phyloP scores from a whole-genome alignment of 2,329 filamentous ascomycete species.

The Fusarium sp. region DNA sequence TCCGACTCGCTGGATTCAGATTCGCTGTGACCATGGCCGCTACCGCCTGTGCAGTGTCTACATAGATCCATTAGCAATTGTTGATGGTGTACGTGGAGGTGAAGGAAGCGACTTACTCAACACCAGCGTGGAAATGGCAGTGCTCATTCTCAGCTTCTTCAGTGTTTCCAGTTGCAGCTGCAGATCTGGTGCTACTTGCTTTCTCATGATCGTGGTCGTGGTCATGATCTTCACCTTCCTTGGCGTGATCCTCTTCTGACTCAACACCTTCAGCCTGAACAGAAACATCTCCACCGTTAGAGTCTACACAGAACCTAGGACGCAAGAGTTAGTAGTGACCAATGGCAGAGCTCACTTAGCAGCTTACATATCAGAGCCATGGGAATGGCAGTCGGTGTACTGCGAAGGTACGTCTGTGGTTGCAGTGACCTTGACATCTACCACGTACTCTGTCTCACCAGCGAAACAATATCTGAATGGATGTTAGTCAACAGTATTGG shows the following conservation, averaged over 20 bases:
- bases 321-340: slow-evolving; percentile 1
- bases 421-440: slow-evolving; percentile 62
- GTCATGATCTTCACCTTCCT: slow-evolving; percentile 31
- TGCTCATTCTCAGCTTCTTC: slow-evolving; percentile 51
- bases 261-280: slow-evolving; percentile 57
- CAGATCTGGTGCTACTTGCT: slow-evolving; percentile 6
- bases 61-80: slow-evolving; percentile 4
- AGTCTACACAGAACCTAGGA: slow-evolving; percentile 70
- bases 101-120: slow-evolving; percentile 68
- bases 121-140: slow-evolving; percentile 81
- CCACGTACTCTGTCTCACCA: slow-evolving; percentile 56
- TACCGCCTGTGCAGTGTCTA: slow-evolving; percentile 68
- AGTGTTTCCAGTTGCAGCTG: slow-evolving; percentile 3
- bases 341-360: background rate
- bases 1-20: slow-evolving; percentile 24
- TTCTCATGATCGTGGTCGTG: slow-evolving; percentile 29
- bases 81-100: background rate
- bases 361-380: slow-evolving; percentile 67
- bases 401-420: slow-evolving; percentile 67
- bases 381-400: slow-evolving; percentile 74
- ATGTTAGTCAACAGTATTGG: slow-evolving; percentile 8
- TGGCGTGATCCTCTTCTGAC: slow-evolving; percentile 31
- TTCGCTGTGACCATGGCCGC: slow-evolving; percentile 52
- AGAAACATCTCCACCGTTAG: slow-evolving; percentile 70
- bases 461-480: slow-evolving; percentile 58